Base-by-base conservation (phyloP, 495 filamentous ascomycete species). In the Amorphotheca resinae region DNA sequence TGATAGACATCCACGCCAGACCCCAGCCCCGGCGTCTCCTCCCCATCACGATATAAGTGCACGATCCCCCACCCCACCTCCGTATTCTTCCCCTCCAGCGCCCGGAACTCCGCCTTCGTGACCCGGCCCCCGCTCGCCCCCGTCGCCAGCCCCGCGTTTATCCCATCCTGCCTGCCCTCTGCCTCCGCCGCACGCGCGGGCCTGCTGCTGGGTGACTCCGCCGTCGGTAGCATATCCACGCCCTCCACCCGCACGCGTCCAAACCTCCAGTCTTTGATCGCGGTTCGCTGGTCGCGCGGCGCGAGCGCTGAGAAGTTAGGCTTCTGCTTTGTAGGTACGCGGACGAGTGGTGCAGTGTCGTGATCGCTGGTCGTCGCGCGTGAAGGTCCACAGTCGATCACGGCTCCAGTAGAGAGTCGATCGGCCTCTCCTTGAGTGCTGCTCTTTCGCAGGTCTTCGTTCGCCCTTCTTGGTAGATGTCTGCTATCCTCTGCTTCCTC, bases 61-160 rank as follows among this genome's bases (percentile, higher is more conserved):
- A 98, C 87, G 18, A 96, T 77, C 0, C 91, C 91, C 79, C 83
- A 95, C 9, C 89, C 82, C 22, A 88, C 70, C 45, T 95, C 84
- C 14, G 83, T 82, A 46, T 81, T 75, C 59, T 83, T 79, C 20
- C 75, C 69, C 48, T 83, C 79, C 0, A 87, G 64, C 2, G 84
- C 80, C 17, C 87, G 64, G 53, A 81, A 94, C 48, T 72, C 72
- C 30, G 83, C 91, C 61, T 86, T 93, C 0, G 85, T 70, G 33
- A 35, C 65, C 9, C 38, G 31, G 14, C 36, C 46, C 21, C 25
- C 34, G 16, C 11, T 21, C 34, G 44, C 23, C 17, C 28, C 43
- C 9, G 31, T 21, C 17, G 41, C 31, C 18, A 38, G 30, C 20
- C 44, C 44, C 18, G 42, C 52, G 41, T 40, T 49, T 7, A 51